phyloP scores from a whole-genome alignment of 2,329 filamentous ascomycete species.

The Aspergillus nomiae region DNA sequence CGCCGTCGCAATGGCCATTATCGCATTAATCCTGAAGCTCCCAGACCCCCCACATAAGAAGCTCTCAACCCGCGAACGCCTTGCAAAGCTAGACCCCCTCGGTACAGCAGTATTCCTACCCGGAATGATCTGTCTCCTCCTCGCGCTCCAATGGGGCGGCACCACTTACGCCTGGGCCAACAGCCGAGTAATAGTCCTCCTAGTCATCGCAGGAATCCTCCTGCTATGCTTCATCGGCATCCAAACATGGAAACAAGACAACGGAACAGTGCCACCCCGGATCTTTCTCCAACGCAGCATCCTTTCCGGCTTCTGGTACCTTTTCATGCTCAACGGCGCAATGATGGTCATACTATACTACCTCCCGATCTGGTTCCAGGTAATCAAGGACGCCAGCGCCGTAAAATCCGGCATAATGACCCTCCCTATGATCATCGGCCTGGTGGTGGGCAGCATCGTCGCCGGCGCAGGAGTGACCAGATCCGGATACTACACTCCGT shows the following conservation, averaged over 20 bases:
- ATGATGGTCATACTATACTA: constrained; percentile 16
- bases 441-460: neutral
- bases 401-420: neutral
- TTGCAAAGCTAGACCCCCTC: constrained; percentile 5
- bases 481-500: constrained; percentile 14
- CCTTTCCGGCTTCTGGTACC: constrained; percentile 7
- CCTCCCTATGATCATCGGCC: neutral
- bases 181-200: constrained; percentile 10
- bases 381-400: neutral
- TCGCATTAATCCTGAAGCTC: constrained; percentile 4
- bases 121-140: constrained; percentile 14
- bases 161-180: constrained; percentile 13
- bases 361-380: constrained; percentile 5
- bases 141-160: constrained; percentile 20
- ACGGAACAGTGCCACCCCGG: constrained; percentile 12
- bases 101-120: constrained; percentile 6
- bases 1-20: neutral
- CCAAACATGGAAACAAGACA: constrained; percentile 5
- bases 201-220: constrained; percentile 9
- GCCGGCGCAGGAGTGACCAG: neutral
- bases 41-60: neutral
- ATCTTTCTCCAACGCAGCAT: constrained; percentile 12
- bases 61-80: neutral
- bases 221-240: constrained; percentile 5
- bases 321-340: neutral